phyloP scores from a whole-genome alignment of 1,284 basidiomycete genomes.

The Earliella scabrosa region DNA sequence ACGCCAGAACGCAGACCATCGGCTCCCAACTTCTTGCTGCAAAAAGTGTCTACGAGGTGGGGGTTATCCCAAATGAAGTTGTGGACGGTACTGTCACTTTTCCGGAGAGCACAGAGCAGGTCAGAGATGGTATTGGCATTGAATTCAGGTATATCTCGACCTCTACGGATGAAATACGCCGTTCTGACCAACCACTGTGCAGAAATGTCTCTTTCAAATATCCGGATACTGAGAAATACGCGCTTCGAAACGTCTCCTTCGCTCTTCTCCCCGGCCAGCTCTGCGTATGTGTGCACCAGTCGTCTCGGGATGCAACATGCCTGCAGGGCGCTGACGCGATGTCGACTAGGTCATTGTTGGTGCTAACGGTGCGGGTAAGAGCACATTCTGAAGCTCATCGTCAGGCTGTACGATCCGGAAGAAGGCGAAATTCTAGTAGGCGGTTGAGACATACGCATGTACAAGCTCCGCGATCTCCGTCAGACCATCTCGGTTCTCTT shows the following conservation, averaged over 20 bases:
- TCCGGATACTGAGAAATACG: slow-evolving; percentile 52
- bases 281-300: slow-evolving; percentile 52
- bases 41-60: slow-evolving; percentile 66
- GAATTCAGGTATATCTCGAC: slow-evolving; percentile 59
- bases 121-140: slow-evolving; percentile 58
- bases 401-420: slow-evolving; percentile 68
- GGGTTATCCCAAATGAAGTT: slow-evolving; percentile 65
- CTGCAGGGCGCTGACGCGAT: no score
- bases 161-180: not conserved
- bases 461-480: slow-evolving; percentile 66
- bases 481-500: slow-evolving; percentile 69
- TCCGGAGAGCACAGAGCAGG: slow-evolving; percentile 60
- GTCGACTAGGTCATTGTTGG: slow-evolving; percentile 70
- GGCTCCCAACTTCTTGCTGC: slow-evolving; percentile 58
- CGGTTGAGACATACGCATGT: slow-evolving; percentile 59
- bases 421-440: slow-evolving; percentile 73
- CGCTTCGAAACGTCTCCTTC: slow-evolving; percentile 68
- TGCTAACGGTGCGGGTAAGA: slow-evolving; percentile 77
- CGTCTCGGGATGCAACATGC: not conserved
- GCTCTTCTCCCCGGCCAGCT: slow-evolving; percentile 71
- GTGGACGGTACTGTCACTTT: slow-evolving; percentile 58
- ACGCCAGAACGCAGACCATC: slow-evolving; percentile 59
- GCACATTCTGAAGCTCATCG: slow-evolving; percentile 76
- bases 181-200: not conserved
- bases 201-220: slow-evolving; percentile 71